A percentile compares a stretch with the other conserved stretches of the same genome.
phyloP scores from a whole-genome alignment of 2,329 filamentous ascomycete genomes.

The Fusarium duplospermum region DNA sequence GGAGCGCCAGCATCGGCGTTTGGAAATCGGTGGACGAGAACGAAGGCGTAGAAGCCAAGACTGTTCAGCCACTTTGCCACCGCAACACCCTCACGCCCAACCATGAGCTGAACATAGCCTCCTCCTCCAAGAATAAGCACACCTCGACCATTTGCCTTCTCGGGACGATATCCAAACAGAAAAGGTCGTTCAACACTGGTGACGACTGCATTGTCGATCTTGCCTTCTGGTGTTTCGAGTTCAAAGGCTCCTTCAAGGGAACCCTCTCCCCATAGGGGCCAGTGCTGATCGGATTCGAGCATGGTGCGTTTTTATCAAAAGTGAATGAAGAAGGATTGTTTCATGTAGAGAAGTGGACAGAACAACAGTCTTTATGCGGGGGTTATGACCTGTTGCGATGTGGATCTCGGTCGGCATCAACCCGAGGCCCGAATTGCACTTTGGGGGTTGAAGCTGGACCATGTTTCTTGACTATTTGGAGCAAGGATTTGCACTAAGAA shows the following conservation, averaged over 20 bases:
- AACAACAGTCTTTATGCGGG: slow-evolving; percentile 3
- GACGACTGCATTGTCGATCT: slow-evolving; percentile 30
- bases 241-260: slow-evolving; percentile 32
- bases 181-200: slow-evolving; percentile 27
- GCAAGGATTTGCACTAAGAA: not conserved
- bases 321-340: not conserved
- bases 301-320: not conserved
- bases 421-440: slow-evolving; percentile 26
- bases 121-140: slow-evolving; percentile 34
- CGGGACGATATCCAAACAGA: slow-evolving; percentile 34
- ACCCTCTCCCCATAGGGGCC: slow-evolving; percentile 26
- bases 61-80: slow-evolving; percentile 38
- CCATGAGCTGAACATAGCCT: slow-evolving; percentile 39
- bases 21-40: slow-evolving; percentile 40
- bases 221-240: slow-evolving; percentile 6
- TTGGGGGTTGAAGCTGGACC: not conserved
- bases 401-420: slow-evolving; percentile 33
- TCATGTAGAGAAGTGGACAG: not conserved
- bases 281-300: slow-evolving; percentile 29
- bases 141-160: slow-evolving; percentile 29
- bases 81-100: slow-evolving; percentile 34
- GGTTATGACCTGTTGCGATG: not conserved
- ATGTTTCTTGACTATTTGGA: not conserved
- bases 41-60: slow-evolving; percentile 41
- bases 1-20: slow-evolving; percentile 19